A percentile compares a stretch with the other conserved stretches of the same genome.
Evolutionary conservation across 257 asterid genomes (phyloP).

Genomic region (Salvia hispanica): DNA sequence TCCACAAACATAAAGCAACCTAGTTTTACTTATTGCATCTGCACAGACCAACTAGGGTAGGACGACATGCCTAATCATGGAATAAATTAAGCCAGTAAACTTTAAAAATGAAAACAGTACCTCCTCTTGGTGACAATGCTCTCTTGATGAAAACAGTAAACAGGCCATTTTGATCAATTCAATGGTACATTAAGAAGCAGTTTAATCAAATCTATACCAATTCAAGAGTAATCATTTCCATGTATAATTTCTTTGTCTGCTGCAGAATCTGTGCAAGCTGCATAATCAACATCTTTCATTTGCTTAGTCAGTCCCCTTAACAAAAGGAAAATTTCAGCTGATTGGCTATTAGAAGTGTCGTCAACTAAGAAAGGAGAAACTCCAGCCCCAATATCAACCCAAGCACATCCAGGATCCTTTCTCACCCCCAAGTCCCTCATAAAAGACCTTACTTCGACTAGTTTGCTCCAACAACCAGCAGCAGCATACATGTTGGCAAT

Average conservation of each 20-base stretch:
- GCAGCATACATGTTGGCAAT: slow-evolving; percentile 90
- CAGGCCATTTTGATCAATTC: not conserved
- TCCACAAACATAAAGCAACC: not conserved
- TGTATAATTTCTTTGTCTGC: slow-evolving; percentile 43
- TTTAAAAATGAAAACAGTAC: slow-evolving; percentile 1
- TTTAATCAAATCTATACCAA: not conserved
- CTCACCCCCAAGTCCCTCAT: slow-evolving; percentile 84
- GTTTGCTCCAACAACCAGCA: slow-evolving; percentile 73
- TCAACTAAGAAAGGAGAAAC: slow-evolving; percentile 65
- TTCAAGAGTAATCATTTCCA: not conserved
- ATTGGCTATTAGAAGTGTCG: slow-evolving; percentile 53
- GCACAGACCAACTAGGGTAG: slow-evolving; percentile 8
- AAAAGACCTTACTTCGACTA: slow-evolving; percentile 60
- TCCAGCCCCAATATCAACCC: slow-evolving; percentile 73
- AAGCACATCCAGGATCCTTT: slow-evolving; percentile 80
- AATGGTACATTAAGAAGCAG: too few species aligned
- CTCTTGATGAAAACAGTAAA: not conserved
- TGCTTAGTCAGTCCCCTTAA: slow-evolving; percentile 54
- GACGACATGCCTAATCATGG: not conserved
- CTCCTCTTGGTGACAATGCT: not conserved
- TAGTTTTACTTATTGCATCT: slow-evolving; percentile 12
- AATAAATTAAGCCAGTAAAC: not conserved
- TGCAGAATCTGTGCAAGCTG: slow-evolving; percentile 41
- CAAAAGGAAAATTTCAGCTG: slow-evolving; percentile 48
- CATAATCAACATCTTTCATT: slow-evolving; percentile 58